Evolutionary conservation across 176 grass and related monocot genomes (phyloP), one percentile per base, ranked within the genome.

Genomic region (Paspalum notatum): DNA sequence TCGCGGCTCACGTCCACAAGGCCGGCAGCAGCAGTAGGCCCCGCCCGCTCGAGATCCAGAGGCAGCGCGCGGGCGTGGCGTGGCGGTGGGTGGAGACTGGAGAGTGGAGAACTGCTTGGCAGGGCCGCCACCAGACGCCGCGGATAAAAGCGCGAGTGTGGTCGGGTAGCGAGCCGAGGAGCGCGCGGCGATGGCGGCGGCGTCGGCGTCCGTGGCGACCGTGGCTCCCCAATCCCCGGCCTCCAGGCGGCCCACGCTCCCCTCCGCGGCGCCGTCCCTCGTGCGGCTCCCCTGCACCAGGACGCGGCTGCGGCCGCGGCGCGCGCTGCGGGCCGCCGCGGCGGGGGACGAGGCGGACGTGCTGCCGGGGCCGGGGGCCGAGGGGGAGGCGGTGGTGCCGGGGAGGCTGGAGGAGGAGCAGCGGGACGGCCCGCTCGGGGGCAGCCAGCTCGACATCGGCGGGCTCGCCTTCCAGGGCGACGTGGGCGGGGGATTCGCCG

Each of bases 391-490:
- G 37, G 14, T 8, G 54, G 56, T 68, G 12, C 72, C 77, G 2
- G 77, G 72, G 64, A 54, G 57, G 64, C 71, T 89, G 16, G 87
- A 89, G 83, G 87, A 89, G 83, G 82, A 77, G 16, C 87, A 49
- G 49, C 77, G 42, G 63, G 82, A 81, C 24, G 82, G 8, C 4
- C 77, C 67, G 42, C 42, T 79, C 0, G 80, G 51, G 4, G 80
- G 75, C 0, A 73, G 60, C 67, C 74, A 88, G 86, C n/a, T 83
- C 8, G 81, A 82, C 83, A 72, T 90, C 52, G 74, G 84, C 0
- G 88, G 79, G 59, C 68, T 91, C 43, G 85, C 89, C 65, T 91
- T 87, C 64, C 85, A 91, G 71, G 66, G 80, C 17, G 85, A 80
- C 71, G 27, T 80, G 37, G 85, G 70, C 13, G 85, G 85, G 12